Conservation (phyloP, 2,329 filamentous ascomycete genomes). For the Verticillium nonalfalfae region DNA sequence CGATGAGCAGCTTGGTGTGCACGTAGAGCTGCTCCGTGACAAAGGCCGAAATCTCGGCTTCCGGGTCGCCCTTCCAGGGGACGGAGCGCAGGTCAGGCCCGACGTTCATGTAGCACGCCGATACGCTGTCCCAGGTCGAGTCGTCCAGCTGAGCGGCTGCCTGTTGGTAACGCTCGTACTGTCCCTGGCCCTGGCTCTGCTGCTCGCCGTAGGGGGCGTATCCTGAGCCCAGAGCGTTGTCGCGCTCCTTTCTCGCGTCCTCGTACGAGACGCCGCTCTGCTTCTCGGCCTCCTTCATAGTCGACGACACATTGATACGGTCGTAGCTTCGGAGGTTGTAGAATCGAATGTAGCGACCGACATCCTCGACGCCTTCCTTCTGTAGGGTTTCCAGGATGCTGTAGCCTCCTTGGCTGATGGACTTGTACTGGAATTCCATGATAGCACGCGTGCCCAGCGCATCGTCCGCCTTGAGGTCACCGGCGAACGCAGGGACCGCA, state of each 20-base stretch:
- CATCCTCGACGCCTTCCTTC: slow-evolving; percentile 62
- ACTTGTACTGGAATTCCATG: slow-evolving; percentile 82
- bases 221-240: slow-evolving; percentile 46
- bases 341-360: slow-evolving; percentile 70
- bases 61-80: slow-evolving; percentile 48
- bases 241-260: slow-evolving; percentile 56
- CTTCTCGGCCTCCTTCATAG: slow-evolving; percentile 55
- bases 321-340: slow-evolving; percentile 84
- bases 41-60: slow-evolving; percentile 49
- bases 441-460: slow-evolving; percentile 75
- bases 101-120: slow-evolving; percentile 75
- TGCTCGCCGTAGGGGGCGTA: slow-evolving; percentile 27
- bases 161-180: slow-evolving; percentile 67
- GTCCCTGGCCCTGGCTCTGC: slow-evolving; percentile 20
- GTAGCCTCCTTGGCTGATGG: slow-evolving; percentile 69
- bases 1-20: slow-evolving; percentile 28
- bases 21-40: slow-evolving; percentile 59
- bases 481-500: slow-evolving; percentile 75
- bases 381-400: slow-evolving; percentile 70
- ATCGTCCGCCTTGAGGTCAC: slow-evolving; percentile 67
- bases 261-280: slow-evolving; percentile 63
- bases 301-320: slow-evolving; percentile 64
- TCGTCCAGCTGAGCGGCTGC: slow-evolving; percentile 51
- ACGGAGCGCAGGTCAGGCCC: slow-evolving; percentile 60
- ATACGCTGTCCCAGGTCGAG: slow-evolving; percentile 67